A percentile compares a stretch with the other conserved stretches of the same genome.
phyloP scores from a whole-genome alignment of 208 protist genomes.

The Leishmania tarentolae region DNA sequence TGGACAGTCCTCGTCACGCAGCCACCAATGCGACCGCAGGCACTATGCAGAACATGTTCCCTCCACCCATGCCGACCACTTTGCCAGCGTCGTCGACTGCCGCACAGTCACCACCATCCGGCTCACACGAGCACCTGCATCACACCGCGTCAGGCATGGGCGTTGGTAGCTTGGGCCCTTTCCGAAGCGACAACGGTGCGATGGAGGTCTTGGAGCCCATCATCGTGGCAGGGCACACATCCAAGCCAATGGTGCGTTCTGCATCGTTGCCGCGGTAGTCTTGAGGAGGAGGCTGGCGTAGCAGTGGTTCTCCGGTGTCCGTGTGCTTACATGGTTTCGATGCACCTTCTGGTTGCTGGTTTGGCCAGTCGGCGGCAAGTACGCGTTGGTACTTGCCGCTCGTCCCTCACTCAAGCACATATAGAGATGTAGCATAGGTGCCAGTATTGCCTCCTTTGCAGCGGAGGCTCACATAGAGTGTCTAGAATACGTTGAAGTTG shows the following conservation, averaged over 20 bases:
- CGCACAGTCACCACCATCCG: constrained; percentile 11
- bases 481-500: too few relatives aligned
- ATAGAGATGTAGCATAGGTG: too few relatives aligned
- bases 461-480: too few relatives aligned
- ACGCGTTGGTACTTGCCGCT: too few relatives aligned
- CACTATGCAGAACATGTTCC: not conserved
- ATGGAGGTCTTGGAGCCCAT: constrained; percentile 46
- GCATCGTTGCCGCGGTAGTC: constrained; percentile 17
- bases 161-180: not conserved
- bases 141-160: constrained; percentile 9
- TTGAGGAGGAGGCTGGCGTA: not conserved
- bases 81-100: constrained; percentile 11
- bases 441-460: too few relatives aligned
- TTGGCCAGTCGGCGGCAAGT: too few relatives aligned
- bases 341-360: too few relatives aligned
- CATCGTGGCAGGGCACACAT: constrained; percentile 68
- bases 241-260: constrained; percentile 61
- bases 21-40: constrained; percentile 3
- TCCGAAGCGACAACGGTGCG: constrained; percentile 2
- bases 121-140: constrained; percentile 63
- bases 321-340: not conserved
- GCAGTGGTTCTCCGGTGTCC: not conserved
- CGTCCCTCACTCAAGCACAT: too few relatives aligned
- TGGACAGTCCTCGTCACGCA: constrained; percentile 22
- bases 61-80: constrained; percentile 16